Conservation (phyloP, 257 asterid species). For the Solanum boliviense region DNA sequence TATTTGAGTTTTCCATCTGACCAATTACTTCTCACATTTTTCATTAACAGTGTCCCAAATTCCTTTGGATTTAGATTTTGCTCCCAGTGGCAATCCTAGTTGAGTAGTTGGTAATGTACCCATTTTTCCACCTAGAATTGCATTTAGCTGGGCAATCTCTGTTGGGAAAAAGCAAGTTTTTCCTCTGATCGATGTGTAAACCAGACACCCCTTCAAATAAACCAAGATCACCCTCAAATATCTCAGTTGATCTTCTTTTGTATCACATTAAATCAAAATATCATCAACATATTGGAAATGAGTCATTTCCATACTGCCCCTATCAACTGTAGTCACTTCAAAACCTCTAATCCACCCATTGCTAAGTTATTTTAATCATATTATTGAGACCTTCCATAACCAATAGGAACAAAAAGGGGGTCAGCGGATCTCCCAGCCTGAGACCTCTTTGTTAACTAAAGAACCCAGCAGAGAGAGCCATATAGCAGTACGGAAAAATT, state of each 20-base stretch:
- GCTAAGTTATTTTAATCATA: not conserved
- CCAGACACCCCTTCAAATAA: not conserved
- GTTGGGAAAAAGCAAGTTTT: not conserved
- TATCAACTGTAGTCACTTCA: not conserved
- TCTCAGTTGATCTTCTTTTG: not conserved
- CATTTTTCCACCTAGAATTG: not conserved
- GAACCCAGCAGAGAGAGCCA: not conserved
- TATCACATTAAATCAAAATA: not conserved
- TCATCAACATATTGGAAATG: not conserved
- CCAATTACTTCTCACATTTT: not conserved
- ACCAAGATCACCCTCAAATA: not conserved
- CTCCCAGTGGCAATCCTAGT: not conserved
- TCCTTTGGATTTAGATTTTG: not conserved
- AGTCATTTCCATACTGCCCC: not conserved
- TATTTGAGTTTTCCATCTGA: not conserved
- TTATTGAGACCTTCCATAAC: not conserved
- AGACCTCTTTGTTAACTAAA: not conserved
- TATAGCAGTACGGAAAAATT: not conserved
- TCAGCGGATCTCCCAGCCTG: not conserved
- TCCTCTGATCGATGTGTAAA: not conserved
- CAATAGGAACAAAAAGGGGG: not conserved
- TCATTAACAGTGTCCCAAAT: not conserved
- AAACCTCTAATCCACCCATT: not conserved
- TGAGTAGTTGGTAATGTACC: not conserved
- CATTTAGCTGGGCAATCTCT: not conserved